Evolutionary conservation across 768 basidiomycete species (phyloP).

Genomic region (Termitomyces sp.): DNA sequence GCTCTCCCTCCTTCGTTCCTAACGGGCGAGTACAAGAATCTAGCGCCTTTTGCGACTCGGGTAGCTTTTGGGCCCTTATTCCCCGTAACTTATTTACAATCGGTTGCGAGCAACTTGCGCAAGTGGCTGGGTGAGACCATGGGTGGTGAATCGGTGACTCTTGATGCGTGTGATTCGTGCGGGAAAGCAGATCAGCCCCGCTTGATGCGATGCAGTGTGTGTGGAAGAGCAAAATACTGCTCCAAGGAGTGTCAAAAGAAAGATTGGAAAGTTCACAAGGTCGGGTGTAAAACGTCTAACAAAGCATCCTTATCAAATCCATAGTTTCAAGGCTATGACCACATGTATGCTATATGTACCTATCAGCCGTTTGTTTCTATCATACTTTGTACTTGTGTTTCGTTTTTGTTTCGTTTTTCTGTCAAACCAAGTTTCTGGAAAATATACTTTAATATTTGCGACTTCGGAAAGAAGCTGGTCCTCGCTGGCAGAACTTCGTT

Average conservation of each 20-base stretch:
- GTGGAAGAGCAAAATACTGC: constrained; percentile 29
- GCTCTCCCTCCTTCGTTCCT: constrained; percentile 32
- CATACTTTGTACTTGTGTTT: too few species aligned
- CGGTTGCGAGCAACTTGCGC: constrained; percentile 12
- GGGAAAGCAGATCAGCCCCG: constrained; percentile 21
- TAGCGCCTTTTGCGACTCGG: constrained; percentile 42
- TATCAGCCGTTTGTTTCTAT: too few species aligned
- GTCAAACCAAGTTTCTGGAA: too few species aligned
- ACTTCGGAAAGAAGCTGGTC: too few species aligned
- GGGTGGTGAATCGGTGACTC: background rate
- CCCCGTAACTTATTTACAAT: constrained; percentile 43
- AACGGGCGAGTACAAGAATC: constrained; percentile 27
- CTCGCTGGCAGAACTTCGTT: too few species aligned
- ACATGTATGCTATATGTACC: too few species aligned
- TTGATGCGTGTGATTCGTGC: constrained; percentile 22
- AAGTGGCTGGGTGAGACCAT: background rate
- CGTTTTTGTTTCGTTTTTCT: too few species aligned
- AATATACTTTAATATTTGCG: too few species aligned
- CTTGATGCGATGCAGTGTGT: constrained; percentile 21
- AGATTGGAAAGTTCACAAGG: constrained; percentile 26
- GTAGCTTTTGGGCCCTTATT: constrained; percentile 52
- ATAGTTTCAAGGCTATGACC: background rate
- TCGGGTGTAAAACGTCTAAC: constrained; percentile 4
- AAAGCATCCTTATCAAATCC: background rate
- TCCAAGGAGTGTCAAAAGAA: constrained; percentile 29